Evolutionary conservation across 2,329 filamentous ascomycete genomes (phyloP).

Genomic region (Colletotrichum navitas): DNA sequence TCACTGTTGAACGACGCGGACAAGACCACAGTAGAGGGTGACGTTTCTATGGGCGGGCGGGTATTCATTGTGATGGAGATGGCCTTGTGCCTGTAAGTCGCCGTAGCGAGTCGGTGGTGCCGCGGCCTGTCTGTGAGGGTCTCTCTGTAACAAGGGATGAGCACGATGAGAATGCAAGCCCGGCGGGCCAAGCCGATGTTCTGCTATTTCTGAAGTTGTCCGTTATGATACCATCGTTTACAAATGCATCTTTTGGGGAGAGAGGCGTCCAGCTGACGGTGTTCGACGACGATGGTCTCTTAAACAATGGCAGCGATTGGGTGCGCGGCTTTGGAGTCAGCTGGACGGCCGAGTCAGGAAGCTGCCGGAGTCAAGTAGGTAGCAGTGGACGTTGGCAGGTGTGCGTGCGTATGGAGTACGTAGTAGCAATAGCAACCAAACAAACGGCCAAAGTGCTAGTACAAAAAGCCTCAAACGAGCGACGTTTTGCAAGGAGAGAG

Average conservation of each 20-base stretch:
- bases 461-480: slow-evolving; percentile 1
- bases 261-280: slow-evolving; percentile 12
- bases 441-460: slow-evolving; percentile 10
- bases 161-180: not conserved
- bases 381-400: slow-evolving; percentile 28
- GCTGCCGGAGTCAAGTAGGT: slow-evolving; percentile 24
- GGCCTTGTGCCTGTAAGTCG: slow-evolving; percentile 23
- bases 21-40: slow-evolving; percentile 79
- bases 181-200: slow-evolving; percentile 15
- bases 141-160: slow-evolving; percentile 15
- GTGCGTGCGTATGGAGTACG: slow-evolving; percentile 8
- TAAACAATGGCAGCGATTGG: slow-evolving; percentile 5
- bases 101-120: slow-evolving; percentile 4
- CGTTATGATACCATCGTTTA: slow-evolving; percentile 34
- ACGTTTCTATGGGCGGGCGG: slow-evolving; percentile 84
- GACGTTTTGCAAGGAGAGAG: not conserved
- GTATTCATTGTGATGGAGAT: slow-evolving; percentile 78
- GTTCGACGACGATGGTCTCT: slow-evolving; percentile 26
- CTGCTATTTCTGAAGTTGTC: slow-evolving; percentile 15
- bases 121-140: slow-evolving; percentile 5
- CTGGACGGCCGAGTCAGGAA: slow-evolving; percentile 39
- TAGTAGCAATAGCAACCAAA: slow-evolving; percentile 10
- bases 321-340: slow-evolving; percentile 29
- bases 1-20: slow-evolving; percentile 90
- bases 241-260: slow-evolving; percentile 10